Evolutionary conservation across 495 filamentous ascomycete genomes (phyloP).

Genomic region (Xylaria palmicola): DNA sequence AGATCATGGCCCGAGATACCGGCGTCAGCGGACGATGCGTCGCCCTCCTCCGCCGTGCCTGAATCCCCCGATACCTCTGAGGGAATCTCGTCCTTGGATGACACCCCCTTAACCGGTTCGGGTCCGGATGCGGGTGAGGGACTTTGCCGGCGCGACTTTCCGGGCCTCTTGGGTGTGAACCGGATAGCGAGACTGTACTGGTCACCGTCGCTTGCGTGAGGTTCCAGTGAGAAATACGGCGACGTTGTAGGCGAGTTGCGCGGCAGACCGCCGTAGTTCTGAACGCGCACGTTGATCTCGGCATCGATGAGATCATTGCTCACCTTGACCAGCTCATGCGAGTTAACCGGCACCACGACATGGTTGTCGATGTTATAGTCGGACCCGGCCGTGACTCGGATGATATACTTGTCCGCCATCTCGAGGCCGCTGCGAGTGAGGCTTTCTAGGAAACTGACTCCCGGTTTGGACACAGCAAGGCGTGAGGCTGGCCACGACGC

Average conservation of each 20-base stretch:
- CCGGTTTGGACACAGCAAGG: not conserved
- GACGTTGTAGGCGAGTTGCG: slow-evolving; percentile 56
- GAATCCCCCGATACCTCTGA: not conserved
- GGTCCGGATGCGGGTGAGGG: not conserved
- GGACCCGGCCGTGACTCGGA: slow-evolving; percentile 73
- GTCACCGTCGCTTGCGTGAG: slow-evolving; percentile 62
- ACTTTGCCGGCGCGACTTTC: not conserved
- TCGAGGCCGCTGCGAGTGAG: not conserved
- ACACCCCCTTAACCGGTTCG: not conserved
- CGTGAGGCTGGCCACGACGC: too few relatives aligned
- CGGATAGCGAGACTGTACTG: slow-evolving; percentile 78
- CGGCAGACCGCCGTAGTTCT: slow-evolving; percentile 58
- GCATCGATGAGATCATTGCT: slow-evolving; percentile 57
- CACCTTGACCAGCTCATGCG: slow-evolving; percentile 53
- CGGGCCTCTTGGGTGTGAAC: slow-evolving; percentile 62
- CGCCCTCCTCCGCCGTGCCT: not conserved
- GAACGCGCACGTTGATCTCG: slow-evolving; percentile 68
- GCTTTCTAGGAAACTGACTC: not conserved
- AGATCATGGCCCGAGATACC: slow-evolving; percentile 68
- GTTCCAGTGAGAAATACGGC: slow-evolving; percentile 69
- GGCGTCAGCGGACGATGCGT: not conserved
- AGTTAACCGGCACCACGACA: slow-evolving; percentile 70
- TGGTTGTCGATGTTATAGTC: slow-evolving; percentile 68
- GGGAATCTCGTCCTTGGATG: not conserved
- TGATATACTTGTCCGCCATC: slow-evolving; percentile 65